Evolutionary conservation across 257 asterid species (phyloP), one percentile per base, ranked within the genome.

Genomic region (Oldenlandia corymbosa): DNA sequence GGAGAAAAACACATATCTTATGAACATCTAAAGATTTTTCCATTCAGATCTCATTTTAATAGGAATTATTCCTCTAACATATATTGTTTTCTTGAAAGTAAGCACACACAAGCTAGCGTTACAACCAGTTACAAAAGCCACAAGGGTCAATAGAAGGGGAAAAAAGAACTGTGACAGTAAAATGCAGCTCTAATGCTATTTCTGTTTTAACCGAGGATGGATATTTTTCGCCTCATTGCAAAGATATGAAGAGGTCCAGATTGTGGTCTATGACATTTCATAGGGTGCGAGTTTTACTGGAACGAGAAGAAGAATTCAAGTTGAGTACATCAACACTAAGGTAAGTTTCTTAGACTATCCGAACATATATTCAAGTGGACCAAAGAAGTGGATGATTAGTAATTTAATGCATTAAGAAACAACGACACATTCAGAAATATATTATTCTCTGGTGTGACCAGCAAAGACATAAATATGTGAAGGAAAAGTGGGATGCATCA

Each of bases 401-500:
- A 13, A 18, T 53, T 26, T 18, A 27, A 26, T 54, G 34, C 59
- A 55, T 28, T 3, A 54, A 54, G 37, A 54, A 54, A 28, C 21
- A 36, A 37, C 27, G 51, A 57, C 11, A 54, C 34, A 24, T 53
- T 49, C 24, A 23, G 37, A 9, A 20, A 23, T 31, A 30, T 53
- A 46, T 45, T 30, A 45, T 60, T 54, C 47, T 34, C 41, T 48
- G n/a, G 71, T 42, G 43, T 49, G 47, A 27, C 43, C 57, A 66
- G 63, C 14, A 56, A 54, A 21, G 52, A 47, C 73, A 55, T 45
- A 50, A 61, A 49, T 3, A 45, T 41, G 34, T 67, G 58, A 58
- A 60, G 61, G 57, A 60, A 58, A 62, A 48, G 26, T 57, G 36
- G 72, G 52, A 65, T 36, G 53, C 71, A 61, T 66, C 70, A 73